Evolutionary conservation across 1,284 basidiomycete species (phyloP).

Genomic region (Pholiota adiposa): DNA sequence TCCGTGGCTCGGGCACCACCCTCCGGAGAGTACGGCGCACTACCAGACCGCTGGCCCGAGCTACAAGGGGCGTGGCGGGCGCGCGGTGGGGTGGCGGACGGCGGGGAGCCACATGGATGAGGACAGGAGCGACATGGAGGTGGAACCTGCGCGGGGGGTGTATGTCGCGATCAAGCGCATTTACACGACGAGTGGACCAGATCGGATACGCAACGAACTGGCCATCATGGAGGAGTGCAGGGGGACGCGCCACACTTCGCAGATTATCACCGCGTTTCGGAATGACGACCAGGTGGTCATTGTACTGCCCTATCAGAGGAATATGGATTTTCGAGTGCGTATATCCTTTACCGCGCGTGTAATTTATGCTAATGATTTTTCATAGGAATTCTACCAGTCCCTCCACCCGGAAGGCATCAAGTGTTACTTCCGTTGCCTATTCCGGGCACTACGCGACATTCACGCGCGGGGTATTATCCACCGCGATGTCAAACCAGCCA

Average conservation of each 20-base stretch:
- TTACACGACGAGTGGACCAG: constrained; percentile 94
- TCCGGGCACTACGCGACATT: constrained; percentile 88
- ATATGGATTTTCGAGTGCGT: constrained; percentile 91
- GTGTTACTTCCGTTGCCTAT: constrained; percentile 90
- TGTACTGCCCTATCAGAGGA: constrained; percentile 92
- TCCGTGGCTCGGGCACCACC: constrained; percentile 74
- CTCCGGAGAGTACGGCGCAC: constrained; percentile 59
- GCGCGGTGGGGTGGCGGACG: constrained; percentile 18
- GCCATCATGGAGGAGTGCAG: constrained; percentile 88
- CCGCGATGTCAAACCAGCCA: constrained; percentile 98
- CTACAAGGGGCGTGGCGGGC: constrained; percentile 40
- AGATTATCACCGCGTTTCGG: constrained; percentile 94
- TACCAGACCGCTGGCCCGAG: constrained; percentile 50
- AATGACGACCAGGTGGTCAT: constrained; percentile 93
- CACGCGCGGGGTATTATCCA: constrained; percentile 92
- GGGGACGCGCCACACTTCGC: constrained; percentile 84
- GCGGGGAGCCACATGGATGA: constrained; percentile 3
- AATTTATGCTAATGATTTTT: constrained; percentile 9
- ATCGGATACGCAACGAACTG: constrained; percentile 93
- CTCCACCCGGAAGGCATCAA: constrained; percentile 80
- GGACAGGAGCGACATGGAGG: constrained; percentile 8
- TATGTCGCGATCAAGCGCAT: constrained; percentile 97
- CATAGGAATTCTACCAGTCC: constrained; percentile 76
- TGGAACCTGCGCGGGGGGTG: constrained; percentile 44
- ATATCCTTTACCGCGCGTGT: constrained; percentile 19